phyloP scores from a whole-genome alignment of 2,329 filamentous ascomycete species.

The Alternaria dauci region DNA sequence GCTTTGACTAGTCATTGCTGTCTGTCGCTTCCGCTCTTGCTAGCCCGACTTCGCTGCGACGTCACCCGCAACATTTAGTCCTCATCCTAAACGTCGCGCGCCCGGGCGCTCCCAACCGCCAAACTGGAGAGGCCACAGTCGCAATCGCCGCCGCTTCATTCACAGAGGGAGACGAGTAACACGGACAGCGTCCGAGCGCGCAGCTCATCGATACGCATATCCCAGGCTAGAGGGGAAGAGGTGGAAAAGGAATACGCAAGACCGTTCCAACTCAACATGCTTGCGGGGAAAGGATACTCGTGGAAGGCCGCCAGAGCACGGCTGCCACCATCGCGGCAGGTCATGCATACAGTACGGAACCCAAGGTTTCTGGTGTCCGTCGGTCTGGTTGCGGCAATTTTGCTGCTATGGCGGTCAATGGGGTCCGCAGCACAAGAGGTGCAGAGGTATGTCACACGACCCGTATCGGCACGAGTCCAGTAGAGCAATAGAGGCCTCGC shows the following conservation, averaged over 20 bases:
- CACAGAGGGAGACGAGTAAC: constrained; percentile 42
- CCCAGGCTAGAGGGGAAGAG: constrained; percentile 41
- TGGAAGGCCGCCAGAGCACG: constrained; percentile 89
- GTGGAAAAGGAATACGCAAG: constrained; percentile 30
- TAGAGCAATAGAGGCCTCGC: neutral
- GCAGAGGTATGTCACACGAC: constrained; percentile 73
- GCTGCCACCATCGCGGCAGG: constrained; percentile 77
- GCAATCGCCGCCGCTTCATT: constrained; percentile 36
- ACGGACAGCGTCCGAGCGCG: constrained; percentile 38
- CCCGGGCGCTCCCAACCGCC: constrained; percentile 23
- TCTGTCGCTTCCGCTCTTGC: constrained; percentile 14
- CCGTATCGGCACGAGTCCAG: neutral
- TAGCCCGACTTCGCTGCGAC: constrained; percentile 13
- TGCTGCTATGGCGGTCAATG: constrained; percentile 90
- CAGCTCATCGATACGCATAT: constrained; percentile 44
- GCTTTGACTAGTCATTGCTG: constrained; percentile 8
- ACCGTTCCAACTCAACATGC: constrained; percentile 64
- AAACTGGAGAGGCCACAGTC: constrained; percentile 42
- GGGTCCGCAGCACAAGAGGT: constrained; percentile 82
- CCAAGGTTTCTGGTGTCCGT: constrained; percentile 80
- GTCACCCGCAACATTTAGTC: constrained; percentile 9
- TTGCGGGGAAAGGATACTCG: constrained; percentile 86
- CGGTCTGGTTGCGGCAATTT: constrained; percentile 71
- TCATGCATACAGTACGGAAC: constrained; percentile 70
- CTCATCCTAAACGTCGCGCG: constrained; percentile 14